Evolutionary conservation across 2,329 filamentous ascomycete genomes (phyloP).

Genomic region (Diaporthe sp.): DNA sequence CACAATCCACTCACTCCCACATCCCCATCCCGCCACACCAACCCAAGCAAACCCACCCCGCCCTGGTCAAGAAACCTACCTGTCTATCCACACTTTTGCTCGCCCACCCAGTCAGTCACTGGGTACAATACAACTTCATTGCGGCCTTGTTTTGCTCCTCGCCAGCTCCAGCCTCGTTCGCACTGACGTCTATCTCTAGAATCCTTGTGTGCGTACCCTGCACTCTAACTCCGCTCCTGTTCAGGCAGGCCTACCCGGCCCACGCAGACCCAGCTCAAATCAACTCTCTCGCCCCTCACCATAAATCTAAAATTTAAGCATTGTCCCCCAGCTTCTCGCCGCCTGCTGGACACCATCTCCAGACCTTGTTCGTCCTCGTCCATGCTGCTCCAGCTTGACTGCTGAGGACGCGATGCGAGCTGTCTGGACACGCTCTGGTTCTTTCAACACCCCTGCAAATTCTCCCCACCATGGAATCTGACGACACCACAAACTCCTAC

Average conservation of each 20-base stretch:
- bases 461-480: slow-evolving; percentile 44
- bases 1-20: not conserved
- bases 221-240: not conserved
- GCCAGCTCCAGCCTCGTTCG: not conserved
- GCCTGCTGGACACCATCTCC: not conserved
- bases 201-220: not conserved
- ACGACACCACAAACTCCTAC: slow-evolving; percentile 41
- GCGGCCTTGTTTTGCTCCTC: slow-evolving; percentile 28
- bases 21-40: slow-evolving; percentile 18
- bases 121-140: slow-evolving; percentile 16
- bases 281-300: not conserved
- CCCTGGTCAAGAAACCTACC: not conserved
- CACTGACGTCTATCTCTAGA: slow-evolving; percentile 6
- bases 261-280: not conserved
- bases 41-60: not conserved
- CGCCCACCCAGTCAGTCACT: slow-evolving; percentile 1
- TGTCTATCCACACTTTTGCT: not conserved
- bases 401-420: slow-evolving; percentile 32
- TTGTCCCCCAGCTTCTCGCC: not conserved
- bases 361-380: not conserved
- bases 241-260: slow-evolving; percentile 10
- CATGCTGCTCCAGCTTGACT: not conserved
- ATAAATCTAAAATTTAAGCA: not conserved
- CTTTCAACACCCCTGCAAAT: slow-evolving; percentile 22
- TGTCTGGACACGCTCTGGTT: slow-evolving; percentile 26